Base-by-base conservation (phyloP, 2,329 filamentous ascomycete genomes). In the Paraphoma chrysanthemicola region DNA sequence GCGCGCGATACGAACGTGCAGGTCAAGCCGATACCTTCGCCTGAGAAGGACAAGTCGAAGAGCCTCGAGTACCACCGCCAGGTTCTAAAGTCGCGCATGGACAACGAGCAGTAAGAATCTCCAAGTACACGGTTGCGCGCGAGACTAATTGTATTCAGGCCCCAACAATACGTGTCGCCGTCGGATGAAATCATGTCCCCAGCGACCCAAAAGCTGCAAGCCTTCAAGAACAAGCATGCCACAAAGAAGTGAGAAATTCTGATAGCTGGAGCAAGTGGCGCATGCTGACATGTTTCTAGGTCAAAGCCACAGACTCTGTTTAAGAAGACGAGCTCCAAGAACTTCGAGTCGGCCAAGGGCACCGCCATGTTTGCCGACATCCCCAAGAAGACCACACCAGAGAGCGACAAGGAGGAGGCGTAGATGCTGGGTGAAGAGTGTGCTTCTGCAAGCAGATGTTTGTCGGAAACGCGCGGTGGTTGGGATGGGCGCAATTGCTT, bases 161-260 rank as follows among this genome's bases (percentile, higher is more conserved):
- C 80, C 49, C 80, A 82, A 67, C 80, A 84, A 64, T 94, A 93
- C 79, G 82, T 93, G 75, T 93, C 90, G 16, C 92, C 92, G 2
- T 93, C 90, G n/a, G 92, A 96, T 78, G 88, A 87, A 78, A 93
- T 96, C 81, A 91, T 93, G 88, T 93, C 90, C 68, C 92, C 92
- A 36, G 93, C 91, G 78, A 90, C 89, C 16, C 89, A 90, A 77
- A 95, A 95, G 84, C 85, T 95, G 69, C 90, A 85, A 62, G 89
- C 90, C 41, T 87, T 93, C 77, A 90, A 91, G 79, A 91, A 86
- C 80, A 93, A 92, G 82, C 89, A 92, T 71, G 88, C 88, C 60
- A 85, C 85, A 79, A 94, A 93, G 89, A 92, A 83, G 74, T 79
- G 66, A 54, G 74, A 16, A 28, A 6, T n/a, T n/a, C n/a, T n/a